Base-by-base conservation (phyloP, 208 protist genomes). In the Porcisia deanei region DNA sequence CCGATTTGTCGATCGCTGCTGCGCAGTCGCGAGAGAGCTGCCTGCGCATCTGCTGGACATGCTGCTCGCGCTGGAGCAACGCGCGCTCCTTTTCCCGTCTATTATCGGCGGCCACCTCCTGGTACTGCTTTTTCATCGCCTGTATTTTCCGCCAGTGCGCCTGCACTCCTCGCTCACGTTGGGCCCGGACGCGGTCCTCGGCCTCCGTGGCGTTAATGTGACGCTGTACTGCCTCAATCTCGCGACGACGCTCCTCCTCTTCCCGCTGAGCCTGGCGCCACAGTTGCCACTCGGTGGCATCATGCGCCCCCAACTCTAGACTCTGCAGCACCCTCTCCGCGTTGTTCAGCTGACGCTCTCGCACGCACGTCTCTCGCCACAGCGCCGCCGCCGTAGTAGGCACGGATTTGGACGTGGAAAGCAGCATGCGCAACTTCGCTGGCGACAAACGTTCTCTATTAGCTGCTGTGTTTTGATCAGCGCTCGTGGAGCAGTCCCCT, bases 341-440 rank as follows among this genome's bases (percentile, higher is more conserved):
- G 25, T 87, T 80, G 7, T 84, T 81, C 39, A 76, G 72, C 41
- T 80, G 78, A 55, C 80, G 78, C 37, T 86, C 79, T 57, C 89
- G 84, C 60, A 77, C 81, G 65, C 84, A 71, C 43, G 83, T 89
- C 80, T 96, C 92, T 18, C 92, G 87, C 43, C 79, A 74, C 68
- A 96, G 74, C 9, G 89, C 79, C 16, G 82, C 88, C 20, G 73
- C 83, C 18, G 90, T 96, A 55, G 75, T 82, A 9, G 79, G 84
- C 4, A 92, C 86, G 2, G 65, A 55, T 22, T 84, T 84, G 25
- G 80, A 75, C 22, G 76, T 84, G n/a, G 74, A 59, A 14, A 90
- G 67, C 73, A 91, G 85, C 45, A 45, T 52, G 3, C 81, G 78
- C 54, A 89, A 73, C 55, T 75, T 60, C 55, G 65, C 58, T 6